Conservation (phyloP, 345 rosid species). For the Eucalyptus victrix region DNA sequence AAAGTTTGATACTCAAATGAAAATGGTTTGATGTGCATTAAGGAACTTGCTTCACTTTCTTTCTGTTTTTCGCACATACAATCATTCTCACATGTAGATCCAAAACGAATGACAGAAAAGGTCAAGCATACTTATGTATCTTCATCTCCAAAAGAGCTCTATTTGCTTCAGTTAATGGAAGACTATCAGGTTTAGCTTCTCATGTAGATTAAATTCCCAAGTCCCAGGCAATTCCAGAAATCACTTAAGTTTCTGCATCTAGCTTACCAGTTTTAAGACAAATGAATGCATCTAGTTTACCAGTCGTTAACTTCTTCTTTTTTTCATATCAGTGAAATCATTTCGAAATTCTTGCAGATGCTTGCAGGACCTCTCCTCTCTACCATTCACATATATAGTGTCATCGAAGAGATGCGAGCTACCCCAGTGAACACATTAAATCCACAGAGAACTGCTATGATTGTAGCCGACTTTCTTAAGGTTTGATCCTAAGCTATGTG, state of each 20-base stretch:
- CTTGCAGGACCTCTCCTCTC: slow-evolving; percentile 80
- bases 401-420: slow-evolving; percentile 78
- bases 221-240: neutral
- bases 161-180: neutral
- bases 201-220: neutral
- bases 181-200: neutral
- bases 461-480: slow-evolving; percentile 77
- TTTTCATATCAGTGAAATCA: neutral
- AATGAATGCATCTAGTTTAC: neutral
- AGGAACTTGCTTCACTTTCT: neutral
- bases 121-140: neutral
- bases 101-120: neutral
- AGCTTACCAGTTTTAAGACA: neutral
- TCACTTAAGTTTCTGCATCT: neutral
- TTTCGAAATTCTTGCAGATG: slow-evolving; percentile 36
- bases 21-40: neutral
- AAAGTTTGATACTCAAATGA: neutral
- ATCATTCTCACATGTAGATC: neutral
- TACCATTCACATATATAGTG: slow-evolving; percentile 44
- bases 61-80: neutral
- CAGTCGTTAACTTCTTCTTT: neutral
- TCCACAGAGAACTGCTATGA: slow-evolving; percentile 86
- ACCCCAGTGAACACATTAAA: slow-evolving; percentile 79
- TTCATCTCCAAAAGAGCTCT: neutral
- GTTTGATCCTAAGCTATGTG: slow-evolving; percentile 13